Conservation (phyloP, 148 eudicot species). For the Oxyria digyna region DNA sequence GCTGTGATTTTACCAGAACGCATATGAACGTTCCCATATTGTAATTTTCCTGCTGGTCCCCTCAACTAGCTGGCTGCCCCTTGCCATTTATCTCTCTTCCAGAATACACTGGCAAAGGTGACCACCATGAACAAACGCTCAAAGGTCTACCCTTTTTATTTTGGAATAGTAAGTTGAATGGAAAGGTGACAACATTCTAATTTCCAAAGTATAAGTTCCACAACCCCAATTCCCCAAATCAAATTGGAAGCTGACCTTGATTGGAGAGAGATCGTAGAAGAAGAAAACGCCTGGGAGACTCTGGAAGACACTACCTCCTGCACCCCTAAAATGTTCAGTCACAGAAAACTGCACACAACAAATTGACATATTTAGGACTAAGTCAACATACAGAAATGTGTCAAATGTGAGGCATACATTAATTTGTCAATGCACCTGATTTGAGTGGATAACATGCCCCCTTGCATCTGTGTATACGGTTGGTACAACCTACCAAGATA, state of each 20-base stretch:
- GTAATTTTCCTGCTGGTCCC: no score
- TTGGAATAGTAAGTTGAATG: neutral
- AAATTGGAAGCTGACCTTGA: conserved; percentile 40
- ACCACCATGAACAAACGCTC: no score
- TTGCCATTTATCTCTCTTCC: no score
- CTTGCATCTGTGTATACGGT: conserved; percentile 67
- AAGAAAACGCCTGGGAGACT: conserved; percentile 87
- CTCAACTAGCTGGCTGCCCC: no score
- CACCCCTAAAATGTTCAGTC: conserved; percentile 79
- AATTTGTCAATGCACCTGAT: conserved; percentile 50
- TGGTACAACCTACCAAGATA: conserved; percentile 63
- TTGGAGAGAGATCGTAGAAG: conserved; percentile 95
- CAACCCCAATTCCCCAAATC: neutral
- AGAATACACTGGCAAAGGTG: no score
- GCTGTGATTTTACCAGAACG: no score
- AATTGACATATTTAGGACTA: neutral
- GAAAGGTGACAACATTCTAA: neutral
- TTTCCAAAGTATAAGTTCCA: neutral
- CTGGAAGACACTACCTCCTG: conserved; percentile 45
- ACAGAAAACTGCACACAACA: conserved; percentile 63
- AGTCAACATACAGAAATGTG: neutral
- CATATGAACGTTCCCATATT: no score
- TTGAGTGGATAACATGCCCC: conserved; percentile 72
- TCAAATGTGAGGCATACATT: neutral
- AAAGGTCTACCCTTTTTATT: neutral